A percentile compares a stretch with the other conserved stretches of the same genome.
These are phyloP conservation scores for Mycena alexandri DNA, from an alignment of 768 basidiomycete species.

Conservation along the genomic window DNA sequence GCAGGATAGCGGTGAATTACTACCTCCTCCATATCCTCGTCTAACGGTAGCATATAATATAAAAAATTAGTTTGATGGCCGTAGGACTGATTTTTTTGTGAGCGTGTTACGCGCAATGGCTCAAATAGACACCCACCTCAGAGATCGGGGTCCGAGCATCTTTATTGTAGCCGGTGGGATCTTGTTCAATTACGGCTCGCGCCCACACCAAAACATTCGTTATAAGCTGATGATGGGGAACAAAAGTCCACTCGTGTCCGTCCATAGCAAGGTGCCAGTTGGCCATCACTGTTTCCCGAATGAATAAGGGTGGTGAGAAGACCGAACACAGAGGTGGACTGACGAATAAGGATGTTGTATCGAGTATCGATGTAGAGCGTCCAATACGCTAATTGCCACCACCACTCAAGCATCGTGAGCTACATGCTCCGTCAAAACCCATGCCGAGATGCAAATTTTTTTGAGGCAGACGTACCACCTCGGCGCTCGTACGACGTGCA, in stretches of 20 bases:
- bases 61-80: not conserved
- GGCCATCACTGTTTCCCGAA: constrained; percentile 14
- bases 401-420: constrained; percentile 19
- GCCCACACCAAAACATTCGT: not conserved
- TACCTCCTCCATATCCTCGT: not conserved
- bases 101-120: not conserved
- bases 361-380: constrained; percentile 15
- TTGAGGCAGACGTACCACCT: too few species aligned
- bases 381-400: constrained; percentile 9
- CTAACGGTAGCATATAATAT: not conserved
- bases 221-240: constrained; percentile 6
- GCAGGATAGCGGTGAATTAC: constrained; percentile 1
- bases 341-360: constrained; percentile 5
- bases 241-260: not conserved
- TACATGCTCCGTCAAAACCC: too few species aligned
- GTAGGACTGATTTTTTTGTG: constrained; percentile 5
- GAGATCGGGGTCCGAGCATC: not conserved
- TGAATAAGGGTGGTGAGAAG: too few species aligned
- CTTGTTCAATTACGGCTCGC: not conserved
- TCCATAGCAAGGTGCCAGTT: constrained; percentile 14
- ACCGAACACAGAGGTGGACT: too few species aligned
- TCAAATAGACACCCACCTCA: not conserved
- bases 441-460: too few species aligned
- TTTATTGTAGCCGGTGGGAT: not conserved
- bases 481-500: not conserved